Percentiles rank a stretch among this genome's conserved stretches.
These are phyloP conservation scores for Phytopythium oedochilum DNA, from an alignment of 352 stramenopile genomes.

Conservation along the genomic window DNA sequence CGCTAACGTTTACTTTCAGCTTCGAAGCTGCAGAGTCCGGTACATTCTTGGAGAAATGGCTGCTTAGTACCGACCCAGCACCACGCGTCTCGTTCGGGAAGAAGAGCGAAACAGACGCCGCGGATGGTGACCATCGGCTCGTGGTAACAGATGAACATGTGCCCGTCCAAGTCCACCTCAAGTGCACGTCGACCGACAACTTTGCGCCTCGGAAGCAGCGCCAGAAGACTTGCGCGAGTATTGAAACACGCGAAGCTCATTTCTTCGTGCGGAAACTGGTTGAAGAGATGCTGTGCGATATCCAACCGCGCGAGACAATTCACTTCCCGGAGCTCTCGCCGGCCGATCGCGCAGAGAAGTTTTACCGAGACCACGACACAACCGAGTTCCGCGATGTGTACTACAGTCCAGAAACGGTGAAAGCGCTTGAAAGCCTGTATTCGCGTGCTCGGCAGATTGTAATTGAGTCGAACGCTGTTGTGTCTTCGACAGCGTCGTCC, in stretches of 20 bases:
- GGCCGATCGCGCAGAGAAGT: conserved; percentile 17
- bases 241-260: conserved; percentile 18
- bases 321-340: conserved; percentile 22
- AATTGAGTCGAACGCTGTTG: background rate
- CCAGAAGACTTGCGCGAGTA: conserved; percentile 3
- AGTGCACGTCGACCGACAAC: conserved; percentile 59
- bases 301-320: conserved; percentile 23
- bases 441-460: background rate
- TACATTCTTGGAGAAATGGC: conserved; percentile 67
- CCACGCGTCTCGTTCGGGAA: conserved; percentile 12
- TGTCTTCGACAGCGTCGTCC: background rate
- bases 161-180: conserved; percentile 33
- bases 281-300: conserved; percentile 35
- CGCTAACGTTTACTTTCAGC: conserved; percentile 47
- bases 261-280: conserved; percentile 60
- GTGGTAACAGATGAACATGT: conserved; percentile 2
- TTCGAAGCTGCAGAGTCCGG: conserved; percentile 45
- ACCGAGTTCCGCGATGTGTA: conserved; percentile 31
- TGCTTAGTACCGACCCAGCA: conserved; percentile 51
- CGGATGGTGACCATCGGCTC: background rate
- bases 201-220: conserved; percentile 32
- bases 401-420: conserved; percentile 19
- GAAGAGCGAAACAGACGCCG: background rate
- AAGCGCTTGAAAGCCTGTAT: conserved; percentile 17
- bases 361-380: conserved; percentile 21